Evolutionary conservation across 2,329 filamentous ascomycete genomes (phyloP), one percentile per base, ranked within the genome.

Genomic region (Thyridium curvatum): DNA sequence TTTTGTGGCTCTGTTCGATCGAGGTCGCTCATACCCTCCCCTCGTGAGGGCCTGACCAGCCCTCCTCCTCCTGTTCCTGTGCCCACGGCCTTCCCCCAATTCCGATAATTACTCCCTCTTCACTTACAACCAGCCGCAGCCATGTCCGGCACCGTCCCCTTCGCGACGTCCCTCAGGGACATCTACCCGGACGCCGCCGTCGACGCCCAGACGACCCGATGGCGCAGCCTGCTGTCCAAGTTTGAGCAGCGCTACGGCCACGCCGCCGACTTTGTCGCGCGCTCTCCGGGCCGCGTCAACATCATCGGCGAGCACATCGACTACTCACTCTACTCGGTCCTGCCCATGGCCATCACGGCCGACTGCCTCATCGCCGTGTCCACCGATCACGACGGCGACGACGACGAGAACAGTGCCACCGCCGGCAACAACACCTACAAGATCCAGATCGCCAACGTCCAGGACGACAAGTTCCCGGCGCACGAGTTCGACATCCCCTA

Each of bases 301-400:
- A 93, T 98, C 56, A 96, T 98, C 58, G 93, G 93, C 61, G 93
- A 98, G 73, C 93, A 98, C 68, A 95, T 98, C 55, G 93, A 98
- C 69, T 98, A 98, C 68, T 95, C 88, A 12, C 78, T 98, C 15
- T 98, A 97, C 70, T 83, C 93, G 51, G 90, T 96, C 43, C 74
- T 98, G 17, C 93, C 93, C 38, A 96, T 96, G 80, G 93, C 91
- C 46, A 89, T 97, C 49, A 88, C 86, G 6, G 86, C 88, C 46
- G 93, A 98, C 62, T 84, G 89, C 41, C 75, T 98, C 43, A 77
- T 98, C 54, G 93, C 91, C 38, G 86, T 96, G 30, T 74, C 60
- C 52, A 71, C 55, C 41, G 66, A 72, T 41, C 71, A 72, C 18
- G 59, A 70, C 18, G 61, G 74, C 35, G 56, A 61, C 18, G 54